Conservation (phyloP, 306 rosid species). For the Prinsepia uniflora region DNA sequence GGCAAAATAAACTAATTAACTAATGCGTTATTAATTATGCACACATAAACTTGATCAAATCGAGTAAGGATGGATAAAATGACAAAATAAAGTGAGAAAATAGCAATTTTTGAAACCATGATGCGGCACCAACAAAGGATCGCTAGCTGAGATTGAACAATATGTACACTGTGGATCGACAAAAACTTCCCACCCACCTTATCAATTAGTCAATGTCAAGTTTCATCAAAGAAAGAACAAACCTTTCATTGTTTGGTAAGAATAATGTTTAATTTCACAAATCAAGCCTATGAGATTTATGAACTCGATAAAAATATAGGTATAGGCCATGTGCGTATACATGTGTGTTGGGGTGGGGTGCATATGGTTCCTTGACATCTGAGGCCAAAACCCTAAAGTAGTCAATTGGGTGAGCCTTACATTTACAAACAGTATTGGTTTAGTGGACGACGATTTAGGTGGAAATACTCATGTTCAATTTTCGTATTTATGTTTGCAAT, state of each 20-base stretch:
- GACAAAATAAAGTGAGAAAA: slow-evolving; percentile 18
- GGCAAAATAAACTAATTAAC: too few relatives aligned
- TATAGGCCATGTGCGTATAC: slow-evolving; percentile 28
- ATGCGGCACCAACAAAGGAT: slow-evolving; percentile 22
- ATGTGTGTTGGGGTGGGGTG: slow-evolving; percentile 2
- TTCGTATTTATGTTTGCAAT: too few relatives aligned
- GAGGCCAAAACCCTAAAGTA: slow-evolving; percentile 34
- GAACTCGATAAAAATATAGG: not conserved
- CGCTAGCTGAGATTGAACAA: slow-evolving; percentile 23
- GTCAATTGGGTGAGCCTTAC: slow-evolving; percentile 42
- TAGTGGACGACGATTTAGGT: too few relatives aligned
- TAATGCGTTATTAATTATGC: too few relatives aligned
- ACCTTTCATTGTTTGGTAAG: not conserved
- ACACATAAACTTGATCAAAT: too few relatives aligned
- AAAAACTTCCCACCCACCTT: slow-evolving; percentile 34
- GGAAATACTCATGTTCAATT: too few relatives aligned
- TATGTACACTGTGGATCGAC: slow-evolving; percentile 3
- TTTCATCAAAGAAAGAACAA: slow-evolving; percentile 1
- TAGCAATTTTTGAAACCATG: slow-evolving; percentile 23
- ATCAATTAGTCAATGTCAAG: not conserved
- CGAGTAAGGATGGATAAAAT: not conserved
- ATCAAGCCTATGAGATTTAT: too few relatives aligned
- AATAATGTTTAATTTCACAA: not conserved
- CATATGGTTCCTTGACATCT: slow-evolving; percentile 25
- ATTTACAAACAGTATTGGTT: too few relatives aligned